A percentile compares a stretch with the other conserved stretches of the same genome.
These are phyloP conservation scores for Xanthoconium separans DNA, from an alignment of 1,284 basidiomycete genomes.

Conservation along the genomic window DNA sequence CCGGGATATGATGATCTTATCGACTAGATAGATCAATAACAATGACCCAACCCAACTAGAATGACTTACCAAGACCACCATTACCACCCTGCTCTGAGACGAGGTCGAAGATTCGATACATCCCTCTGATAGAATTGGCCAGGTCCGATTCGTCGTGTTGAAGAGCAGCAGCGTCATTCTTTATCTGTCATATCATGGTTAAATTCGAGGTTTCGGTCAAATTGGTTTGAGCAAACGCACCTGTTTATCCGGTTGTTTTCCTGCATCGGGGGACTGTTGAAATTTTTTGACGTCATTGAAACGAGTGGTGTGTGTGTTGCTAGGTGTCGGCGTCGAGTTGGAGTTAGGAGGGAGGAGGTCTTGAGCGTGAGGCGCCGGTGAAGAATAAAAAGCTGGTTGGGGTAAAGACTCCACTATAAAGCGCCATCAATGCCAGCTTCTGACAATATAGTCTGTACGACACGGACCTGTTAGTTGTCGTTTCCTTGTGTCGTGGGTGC, in stretches of 20 bases:
- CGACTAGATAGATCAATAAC: conserved; percentile 37
- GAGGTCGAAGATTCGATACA: conserved; percentile 54
- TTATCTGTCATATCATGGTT: conserved; percentile 12
- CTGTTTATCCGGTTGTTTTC: conserved; percentile 1
- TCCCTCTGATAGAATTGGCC: conserved; percentile 34
- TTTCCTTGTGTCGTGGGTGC: too few relatives aligned
- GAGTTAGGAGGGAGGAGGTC: too few relatives aligned
- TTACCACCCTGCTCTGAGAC: conserved; percentile 46
- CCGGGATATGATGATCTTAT: conserved; percentile 58
- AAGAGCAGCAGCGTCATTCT: conserved; percentile 2
- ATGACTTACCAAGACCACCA: conserved; percentile 46
- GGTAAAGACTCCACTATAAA: too few relatives aligned
- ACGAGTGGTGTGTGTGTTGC: too few relatives aligned
- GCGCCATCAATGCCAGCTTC: too few relatives aligned
- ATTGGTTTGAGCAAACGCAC: conserved; percentile 8
- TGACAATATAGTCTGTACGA: too few relatives aligned
- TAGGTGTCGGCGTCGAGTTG: too few relatives aligned
- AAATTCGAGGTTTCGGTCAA: background rate
- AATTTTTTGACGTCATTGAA: conserved; percentile 13
- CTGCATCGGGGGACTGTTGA: conserved; percentile 20
- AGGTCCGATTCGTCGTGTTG: conserved; percentile 27
- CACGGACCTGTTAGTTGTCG: too few relatives aligned
- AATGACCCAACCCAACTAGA: too few relatives aligned
- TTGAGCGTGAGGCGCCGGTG: too few relatives aligned
- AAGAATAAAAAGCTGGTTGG: too few relatives aligned